phyloP scores from a whole-genome alignment of 2,329 filamentous ascomycete species.

The Phialemonium atrogriseum region DNA sequence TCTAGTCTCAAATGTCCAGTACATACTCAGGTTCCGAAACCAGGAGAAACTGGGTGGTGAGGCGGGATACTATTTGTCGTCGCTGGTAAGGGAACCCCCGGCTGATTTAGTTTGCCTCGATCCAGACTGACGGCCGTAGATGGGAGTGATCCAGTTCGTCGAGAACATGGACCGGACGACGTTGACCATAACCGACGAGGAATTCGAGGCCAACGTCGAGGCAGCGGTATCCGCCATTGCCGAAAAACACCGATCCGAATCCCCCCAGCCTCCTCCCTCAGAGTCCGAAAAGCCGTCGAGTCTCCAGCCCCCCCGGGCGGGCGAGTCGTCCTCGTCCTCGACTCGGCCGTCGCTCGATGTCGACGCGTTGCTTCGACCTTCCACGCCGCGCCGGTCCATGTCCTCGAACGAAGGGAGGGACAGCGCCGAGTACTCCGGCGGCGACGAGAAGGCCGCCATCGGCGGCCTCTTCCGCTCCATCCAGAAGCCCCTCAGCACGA shows the following conservation, averaged over 20 bases:
- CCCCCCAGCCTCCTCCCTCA: conserved; percentile 33
- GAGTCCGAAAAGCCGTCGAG: conserved; percentile 35
- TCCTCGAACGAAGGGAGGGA: conserved; percentile 43
- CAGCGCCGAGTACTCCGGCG: conserved; percentile 33
- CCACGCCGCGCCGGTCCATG: conserved; percentile 43
- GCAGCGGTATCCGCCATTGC: conserved; percentile 91
- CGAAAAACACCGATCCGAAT: conserved; percentile 64
- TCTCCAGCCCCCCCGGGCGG: conserved; percentile 21
- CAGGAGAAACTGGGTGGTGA: conserved; percentile 97
- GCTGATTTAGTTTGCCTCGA: too few relatives aligned
- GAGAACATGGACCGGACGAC: conserved; percentile 93
- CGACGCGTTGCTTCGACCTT: conserved; percentile 19
- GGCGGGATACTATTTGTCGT: conserved; percentile 95
- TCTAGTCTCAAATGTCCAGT: conserved; percentile 94
- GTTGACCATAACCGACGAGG: conserved; percentile 85
- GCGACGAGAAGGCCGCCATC: conserved; percentile 73
- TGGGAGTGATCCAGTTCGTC: conserved; percentile 93
- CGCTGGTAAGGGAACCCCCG: conserved; percentile 62
- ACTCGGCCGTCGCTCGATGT: conserved; percentile 34
- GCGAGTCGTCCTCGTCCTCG: conserved; percentile 38
- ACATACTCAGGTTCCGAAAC: conserved; percentile 92
- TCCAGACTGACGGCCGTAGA: too few relatives aligned
- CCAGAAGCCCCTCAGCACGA: conserved; percentile 81
- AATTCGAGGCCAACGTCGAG: conserved; percentile 96
- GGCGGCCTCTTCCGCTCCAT: conserved; percentile 82